Evolutionary conservation across 208 protist species (phyloP).

Genomic region (Wallacemonas sp.): DNA sequence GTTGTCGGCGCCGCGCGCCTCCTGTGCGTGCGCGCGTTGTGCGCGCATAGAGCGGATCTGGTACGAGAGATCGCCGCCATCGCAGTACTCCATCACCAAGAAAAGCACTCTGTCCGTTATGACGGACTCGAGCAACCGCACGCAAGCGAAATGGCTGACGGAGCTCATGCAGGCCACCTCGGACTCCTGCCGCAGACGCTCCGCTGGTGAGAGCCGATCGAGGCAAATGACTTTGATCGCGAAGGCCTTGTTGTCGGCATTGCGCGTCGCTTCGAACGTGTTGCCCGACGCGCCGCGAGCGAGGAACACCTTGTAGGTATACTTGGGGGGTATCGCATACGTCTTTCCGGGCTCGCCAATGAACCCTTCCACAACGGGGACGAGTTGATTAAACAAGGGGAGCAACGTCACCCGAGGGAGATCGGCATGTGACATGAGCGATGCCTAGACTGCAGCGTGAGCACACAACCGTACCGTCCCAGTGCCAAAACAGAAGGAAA

Average conservation of each 20-base stretch:
- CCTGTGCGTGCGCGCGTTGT: not conserved
- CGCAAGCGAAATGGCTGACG: constrained; percentile 46
- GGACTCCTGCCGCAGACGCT: constrained; percentile 26
- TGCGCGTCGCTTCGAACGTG: constrained; percentile 30
- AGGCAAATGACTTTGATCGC: constrained; percentile 34
- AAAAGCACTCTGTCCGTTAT: constrained; percentile 30
- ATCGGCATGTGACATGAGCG: not conserved
- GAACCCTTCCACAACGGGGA: constrained; percentile 15
- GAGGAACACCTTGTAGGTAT: constrained; percentile 36
- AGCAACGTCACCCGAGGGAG: not conserved
- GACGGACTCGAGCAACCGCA: constrained; percentile 34
- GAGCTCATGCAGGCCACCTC: constrained; percentile 39
- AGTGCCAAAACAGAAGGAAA: not conserved
- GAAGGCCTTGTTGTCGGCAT: constrained; percentile 15
- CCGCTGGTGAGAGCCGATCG: not conserved
- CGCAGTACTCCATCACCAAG: constrained; percentile 59
- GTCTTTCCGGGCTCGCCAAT: constrained; percentile 15
- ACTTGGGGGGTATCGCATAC: constrained; percentile 16
- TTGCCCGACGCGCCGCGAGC: constrained; percentile 28
- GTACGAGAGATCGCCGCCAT: constrained; percentile 44
- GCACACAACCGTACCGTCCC: too few relatives aligned
- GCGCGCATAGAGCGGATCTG: constrained; percentile 24
- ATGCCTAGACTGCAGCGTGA: too few relatives aligned
- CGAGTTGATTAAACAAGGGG: constrained; percentile 2
- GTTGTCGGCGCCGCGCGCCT: not conserved